Evolutionary conservation across 371 early-diverging fungal species (phyloP).

Genomic region (Mucor circinelloides): DNA sequence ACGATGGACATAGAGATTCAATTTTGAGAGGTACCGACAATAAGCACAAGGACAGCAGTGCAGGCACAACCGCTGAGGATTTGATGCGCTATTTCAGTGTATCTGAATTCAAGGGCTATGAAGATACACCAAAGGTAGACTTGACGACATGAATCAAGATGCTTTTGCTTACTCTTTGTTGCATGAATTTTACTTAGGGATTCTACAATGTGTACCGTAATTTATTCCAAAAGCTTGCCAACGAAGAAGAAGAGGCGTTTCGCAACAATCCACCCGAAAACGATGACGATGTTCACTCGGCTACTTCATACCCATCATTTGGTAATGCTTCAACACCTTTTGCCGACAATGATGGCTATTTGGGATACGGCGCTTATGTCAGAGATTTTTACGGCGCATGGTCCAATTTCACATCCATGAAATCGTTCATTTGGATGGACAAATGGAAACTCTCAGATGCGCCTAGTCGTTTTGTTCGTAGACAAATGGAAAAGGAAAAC

Average conservation of each 20-base stretch:
- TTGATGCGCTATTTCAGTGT: slow-evolving; percentile 74
- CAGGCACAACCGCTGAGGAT: slow-evolving; percentile 60
- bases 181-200: slow-evolving; percentile 40
- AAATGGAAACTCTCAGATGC: slow-evolving; percentile 82
- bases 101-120: slow-evolving; percentile 66
- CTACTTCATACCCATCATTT: slow-evolving; percentile 56
- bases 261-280: slow-evolving; percentile 44
- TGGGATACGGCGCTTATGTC: slow-evolving; percentile 38
- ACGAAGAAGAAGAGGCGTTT: slow-evolving; percentile 78
- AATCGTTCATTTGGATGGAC: slow-evolving; percentile 91
- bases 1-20: slow-evolving; percentile 82
- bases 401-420: slow-evolving; percentile 74
- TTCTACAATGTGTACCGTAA: slow-evolving; percentile 83
- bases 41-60: slow-evolving; percentile 40
- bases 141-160: not conserved
- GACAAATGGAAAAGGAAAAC: slow-evolving; percentile 94
- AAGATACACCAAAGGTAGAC: slow-evolving; percentile 58
- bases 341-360: slow-evolving; percentile 45
- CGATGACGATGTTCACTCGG: slow-evolving; percentile 27
- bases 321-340: slow-evolving; percentile 58
- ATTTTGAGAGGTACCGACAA: slow-evolving; percentile 75
- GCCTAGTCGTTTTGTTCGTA: slow-evolving; percentile 77
- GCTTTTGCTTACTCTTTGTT: not conserved
- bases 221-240: slow-evolving; percentile 75
- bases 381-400: slow-evolving; percentile 80